These are phyloP conservation scores for barrel medic (Medicago truncatula) DNA, from an alignment of 306 rosid genomes.

Conservation along the genomic window DNA sequence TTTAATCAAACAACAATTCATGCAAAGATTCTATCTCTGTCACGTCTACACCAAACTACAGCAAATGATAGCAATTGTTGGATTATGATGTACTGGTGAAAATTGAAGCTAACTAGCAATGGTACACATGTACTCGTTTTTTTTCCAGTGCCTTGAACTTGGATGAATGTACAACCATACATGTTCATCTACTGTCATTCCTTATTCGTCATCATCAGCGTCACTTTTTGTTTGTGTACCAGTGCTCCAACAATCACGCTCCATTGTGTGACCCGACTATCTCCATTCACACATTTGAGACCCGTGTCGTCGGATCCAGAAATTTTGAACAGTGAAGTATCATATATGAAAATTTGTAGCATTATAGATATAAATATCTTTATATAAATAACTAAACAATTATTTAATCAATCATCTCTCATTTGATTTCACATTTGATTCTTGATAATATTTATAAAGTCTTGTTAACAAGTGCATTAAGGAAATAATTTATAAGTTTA, in stretches of 20 bases:
- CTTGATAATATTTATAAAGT: no score
- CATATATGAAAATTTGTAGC: no score
- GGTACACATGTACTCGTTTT: conserved; percentile 1
- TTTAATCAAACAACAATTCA: conserved; percentile 29
- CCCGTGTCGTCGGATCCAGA: no score
- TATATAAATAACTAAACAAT: no score
- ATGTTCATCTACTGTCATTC: conserved; percentile 26
- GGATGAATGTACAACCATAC: conserved; percentile 37
- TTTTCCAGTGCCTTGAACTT: conserved; percentile 25
- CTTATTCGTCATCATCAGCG: conserved; percentile 19
- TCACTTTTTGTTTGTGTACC: conserved; percentile 13
- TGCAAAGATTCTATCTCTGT: conserved; percentile 37
- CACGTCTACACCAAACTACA: conserved; percentile 43
- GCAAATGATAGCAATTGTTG: conserved; percentile 26
- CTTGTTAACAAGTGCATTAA: no score
- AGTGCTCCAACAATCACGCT: conserved; percentile 34
- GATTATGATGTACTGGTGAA: conserved; percentile 21
- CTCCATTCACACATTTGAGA: no score
- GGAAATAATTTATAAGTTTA: no score
- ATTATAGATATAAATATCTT: no score
- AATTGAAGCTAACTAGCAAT: background rate
- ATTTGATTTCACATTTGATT: no score
- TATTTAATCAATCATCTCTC: no score
- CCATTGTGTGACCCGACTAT: background rate
- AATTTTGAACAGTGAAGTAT: no score